phyloP scores from a whole-genome alignment of 106 monocot species.

The Narthecium ossifragum region DNA sequence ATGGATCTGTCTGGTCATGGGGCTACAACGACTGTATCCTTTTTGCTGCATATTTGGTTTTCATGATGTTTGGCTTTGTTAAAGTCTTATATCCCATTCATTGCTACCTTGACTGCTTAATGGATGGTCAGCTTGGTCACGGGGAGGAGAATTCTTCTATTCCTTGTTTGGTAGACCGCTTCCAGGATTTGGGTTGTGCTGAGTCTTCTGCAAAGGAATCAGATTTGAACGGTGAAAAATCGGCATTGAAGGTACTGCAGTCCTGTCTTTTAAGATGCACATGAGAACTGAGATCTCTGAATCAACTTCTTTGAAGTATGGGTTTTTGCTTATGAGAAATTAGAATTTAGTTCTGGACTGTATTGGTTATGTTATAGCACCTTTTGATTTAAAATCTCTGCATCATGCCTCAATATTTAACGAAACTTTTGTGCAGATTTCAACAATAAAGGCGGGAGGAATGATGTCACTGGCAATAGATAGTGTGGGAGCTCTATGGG shows the following conservation, averaged over 20 bases:
- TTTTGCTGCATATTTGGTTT: conserved; percentile 8
- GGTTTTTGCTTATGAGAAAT: background rate
- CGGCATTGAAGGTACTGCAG: conserved; percentile 42
- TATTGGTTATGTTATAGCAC: too few relatives aligned
- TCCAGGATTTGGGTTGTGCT: conserved; percentile 48
- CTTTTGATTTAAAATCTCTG: too few relatives aligned
- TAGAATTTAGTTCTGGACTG: background rate
- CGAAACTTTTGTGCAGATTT: conserved; percentile 40
- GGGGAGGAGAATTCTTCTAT: conserved; percentile 47
- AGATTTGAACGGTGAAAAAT: background rate
- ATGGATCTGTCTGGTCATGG: conserved; percentile 92
- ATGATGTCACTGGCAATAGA: conserved; percentile 91
- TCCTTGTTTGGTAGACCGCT: conserved; percentile 47
- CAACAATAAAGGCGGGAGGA: conserved; percentile 62
- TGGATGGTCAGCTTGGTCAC: conserved; percentile 75
- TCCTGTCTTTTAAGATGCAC: background rate
- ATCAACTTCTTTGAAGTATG: background rate
- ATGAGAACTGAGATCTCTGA: too few relatives aligned
- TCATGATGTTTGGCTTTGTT: too few relatives aligned
- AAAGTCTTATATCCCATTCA: background rate
- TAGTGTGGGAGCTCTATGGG: conserved; percentile 56
- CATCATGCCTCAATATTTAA: too few relatives aligned
- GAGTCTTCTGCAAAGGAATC: conserved; percentile 23
- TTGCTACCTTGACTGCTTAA: conserved; percentile 48
- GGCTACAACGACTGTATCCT: conserved; percentile 92